Percentiles rank a stretch among this genome's conserved stretches.
Evolutionary conservation across 495 filamentous ascomycete genomes (phyloP).

Genomic region (Acidomyces sp.): DNA sequence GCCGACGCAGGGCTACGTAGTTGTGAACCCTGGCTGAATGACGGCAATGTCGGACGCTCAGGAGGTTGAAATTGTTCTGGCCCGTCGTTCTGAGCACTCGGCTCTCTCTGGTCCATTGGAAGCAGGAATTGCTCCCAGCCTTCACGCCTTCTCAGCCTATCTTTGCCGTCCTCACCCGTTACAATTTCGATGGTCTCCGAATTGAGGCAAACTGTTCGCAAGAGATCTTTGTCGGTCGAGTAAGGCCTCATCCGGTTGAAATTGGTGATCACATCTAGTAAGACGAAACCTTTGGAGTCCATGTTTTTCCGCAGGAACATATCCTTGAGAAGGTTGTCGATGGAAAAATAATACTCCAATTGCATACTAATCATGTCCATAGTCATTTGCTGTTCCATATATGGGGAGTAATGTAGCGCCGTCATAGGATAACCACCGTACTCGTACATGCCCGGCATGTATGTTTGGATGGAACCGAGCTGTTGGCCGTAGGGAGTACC

Average conservation of each 20-base stretch:
- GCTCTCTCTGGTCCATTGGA: constrained; percentile 44
- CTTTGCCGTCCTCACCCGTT: constrained; percentile 55
- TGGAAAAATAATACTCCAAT: constrained; percentile 83
- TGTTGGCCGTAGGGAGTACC: constrained; percentile 17
- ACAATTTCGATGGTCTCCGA: constrained; percentile 59
- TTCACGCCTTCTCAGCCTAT: constrained; percentile 64
- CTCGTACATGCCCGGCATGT: constrained; percentile 18
- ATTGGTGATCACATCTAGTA: constrained; percentile 54
- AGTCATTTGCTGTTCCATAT: constrained; percentile 4
- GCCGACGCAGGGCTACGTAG: constrained; percentile 10
- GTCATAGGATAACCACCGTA: constrained; percentile 41
- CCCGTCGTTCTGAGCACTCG: constrained; percentile 47
- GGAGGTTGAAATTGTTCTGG: constrained; percentile 30
- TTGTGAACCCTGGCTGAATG: not conserved
- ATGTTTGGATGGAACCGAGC: constrained; percentile 21
- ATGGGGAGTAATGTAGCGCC: constrained; percentile 40
- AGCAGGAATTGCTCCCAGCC: constrained; percentile 76
- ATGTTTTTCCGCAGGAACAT: constrained; percentile 77
- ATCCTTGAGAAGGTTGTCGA: constrained; percentile 94
- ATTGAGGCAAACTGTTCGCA: constrained; percentile 59
- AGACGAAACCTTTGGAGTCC: constrained; percentile 91
- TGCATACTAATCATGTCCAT: constrained; percentile 10
- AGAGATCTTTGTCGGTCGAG: constrained; percentile 55
- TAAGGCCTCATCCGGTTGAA: constrained; percentile 76
- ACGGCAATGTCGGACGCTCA: constrained; percentile 21